These are phyloP conservation scores for Serpula lacrymans DNA, from an alignment of 768 basidiomycete species.

Conservation along the genomic window DNA sequence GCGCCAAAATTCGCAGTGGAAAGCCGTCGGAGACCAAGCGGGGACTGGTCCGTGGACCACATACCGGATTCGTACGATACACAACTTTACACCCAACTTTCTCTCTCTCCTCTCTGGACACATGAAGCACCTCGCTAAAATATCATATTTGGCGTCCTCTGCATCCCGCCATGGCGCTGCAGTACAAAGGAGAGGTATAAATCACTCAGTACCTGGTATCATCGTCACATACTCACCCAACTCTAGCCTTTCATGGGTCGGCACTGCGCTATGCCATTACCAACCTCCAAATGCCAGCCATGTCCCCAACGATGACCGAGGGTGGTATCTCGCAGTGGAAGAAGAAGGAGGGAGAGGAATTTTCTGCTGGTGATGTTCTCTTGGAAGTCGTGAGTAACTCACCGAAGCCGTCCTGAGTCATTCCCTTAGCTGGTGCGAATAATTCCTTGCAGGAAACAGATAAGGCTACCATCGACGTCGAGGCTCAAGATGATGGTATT, in stretches of 20 bases:
- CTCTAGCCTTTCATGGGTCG: conserved; percentile 53
- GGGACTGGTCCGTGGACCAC: too few species aligned
- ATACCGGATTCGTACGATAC: too few species aligned
- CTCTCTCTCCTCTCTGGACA: too few species aligned
- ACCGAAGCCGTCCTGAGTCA: background rate
- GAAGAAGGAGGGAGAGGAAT: conserved; percentile 78
- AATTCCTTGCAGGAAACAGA: conserved; percentile 70
- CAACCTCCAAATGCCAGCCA: conserved; percentile 88
- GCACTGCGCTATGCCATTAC: conserved; percentile 57
- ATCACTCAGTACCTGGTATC: too few species aligned
- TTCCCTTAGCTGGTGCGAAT: background rate
- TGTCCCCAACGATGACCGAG: conserved; percentile 97
- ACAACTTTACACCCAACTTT: too few species aligned
- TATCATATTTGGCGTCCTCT: too few species aligned
- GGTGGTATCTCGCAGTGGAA: conserved; percentile 92
- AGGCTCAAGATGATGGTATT: conserved; percentile 95
- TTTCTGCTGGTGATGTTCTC: conserved; percentile 78
- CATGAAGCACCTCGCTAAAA: too few species aligned
- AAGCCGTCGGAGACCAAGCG: too few species aligned
- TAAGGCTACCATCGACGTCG: conserved; percentile 97
- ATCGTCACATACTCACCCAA: too few species aligned
- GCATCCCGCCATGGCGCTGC: too few species aligned
- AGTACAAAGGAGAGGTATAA: too few species aligned
- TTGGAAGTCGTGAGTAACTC: conserved; percentile 74
- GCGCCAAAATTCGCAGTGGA: too few species aligned